These are phyloP conservation scores for Sugiyamaella mastotermitis DNA, from an alignment of 805 yeast species.

Conservation along the genomic window DNA sequence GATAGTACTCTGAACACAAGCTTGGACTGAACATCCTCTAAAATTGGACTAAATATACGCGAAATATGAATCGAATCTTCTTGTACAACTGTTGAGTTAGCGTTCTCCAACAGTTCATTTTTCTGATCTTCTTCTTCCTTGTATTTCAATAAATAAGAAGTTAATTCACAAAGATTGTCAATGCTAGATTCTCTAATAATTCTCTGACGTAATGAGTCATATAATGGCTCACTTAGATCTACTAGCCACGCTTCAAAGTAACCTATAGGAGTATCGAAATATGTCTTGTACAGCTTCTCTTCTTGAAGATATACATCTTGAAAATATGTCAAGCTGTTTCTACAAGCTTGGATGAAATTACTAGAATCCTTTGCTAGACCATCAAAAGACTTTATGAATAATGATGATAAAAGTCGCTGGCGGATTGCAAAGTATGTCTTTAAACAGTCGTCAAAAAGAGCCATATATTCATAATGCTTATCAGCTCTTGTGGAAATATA, in stretches of 20 bases:
- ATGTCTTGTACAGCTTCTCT: constrained; percentile 46
- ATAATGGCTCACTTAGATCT: constrained; percentile 67
- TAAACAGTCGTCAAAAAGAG: constrained; percentile 61
- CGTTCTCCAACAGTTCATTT: constrained; percentile 8
- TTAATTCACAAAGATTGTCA: constrained; percentile 63
- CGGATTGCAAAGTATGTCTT: constrained; percentile 58
- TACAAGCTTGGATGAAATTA: constrained; percentile 54
- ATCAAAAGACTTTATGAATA: constrained; percentile 35
- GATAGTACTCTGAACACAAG: constrained; percentile 73
- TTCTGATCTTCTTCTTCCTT: constrained; percentile 18
- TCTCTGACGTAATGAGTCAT: constrained; percentile 59
- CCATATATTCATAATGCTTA: constrained; percentile 46
- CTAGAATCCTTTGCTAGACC: constrained; percentile 25
- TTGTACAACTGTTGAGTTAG: background rate
- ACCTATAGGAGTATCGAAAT: constrained; percentile 30
- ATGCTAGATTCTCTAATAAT: constrained; percentile 69
- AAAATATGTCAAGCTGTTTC: constrained; percentile 54
- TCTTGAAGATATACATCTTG: constrained; percentile 59
- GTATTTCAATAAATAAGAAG: constrained; percentile 49
- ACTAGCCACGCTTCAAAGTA: constrained; percentile 54
- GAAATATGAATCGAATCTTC: constrained; percentile 38
- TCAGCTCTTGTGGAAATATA: constrained; percentile 35
- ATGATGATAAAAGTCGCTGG: constrained; percentile 39
- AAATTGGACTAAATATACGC: constrained; percentile 59
- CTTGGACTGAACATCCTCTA: constrained; percentile 73